phyloP scores from a whole-genome alignment of 169 alveolate species.

The Cytauxzoon felis region DNA sequence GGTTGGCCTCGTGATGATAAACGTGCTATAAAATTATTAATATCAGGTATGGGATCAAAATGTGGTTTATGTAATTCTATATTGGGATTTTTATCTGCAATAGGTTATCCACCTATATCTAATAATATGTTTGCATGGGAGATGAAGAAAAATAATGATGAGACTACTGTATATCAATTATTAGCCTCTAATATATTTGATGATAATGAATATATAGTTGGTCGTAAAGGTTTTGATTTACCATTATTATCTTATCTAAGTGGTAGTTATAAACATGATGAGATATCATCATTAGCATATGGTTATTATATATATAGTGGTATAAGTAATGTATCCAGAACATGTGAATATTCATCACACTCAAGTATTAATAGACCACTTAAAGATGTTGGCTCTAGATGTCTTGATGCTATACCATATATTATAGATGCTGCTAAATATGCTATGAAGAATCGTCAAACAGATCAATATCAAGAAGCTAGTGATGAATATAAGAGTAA shows the following conservation, averaged over 20 bases:
- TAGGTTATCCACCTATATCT: slow-evolving; percentile 80
- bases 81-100: slow-evolving; percentile 72
- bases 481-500: slow-evolving; percentile 55
- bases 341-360: slow-evolving; percentile 50
- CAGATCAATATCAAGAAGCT: slow-evolving; percentile 16
- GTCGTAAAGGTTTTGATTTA: slow-evolving; percentile 46
- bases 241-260: slow-evolving; percentile 47
- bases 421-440: slow-evolving; percentile 57
- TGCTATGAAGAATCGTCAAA: slow-evolving; percentile 24
- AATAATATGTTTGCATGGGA: slow-evolving; percentile 73
- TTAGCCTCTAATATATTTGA: no score
- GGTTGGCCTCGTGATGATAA: slow-evolving; percentile 83
- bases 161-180: slow-evolving; percentile 60
- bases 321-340: slow-evolving; percentile 54
- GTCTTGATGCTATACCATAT: slow-evolving; percentile 58
- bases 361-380: slow-evolving; percentile 57
- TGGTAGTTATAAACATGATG: slow-evolving; percentile 58
- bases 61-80: slow-evolving; percentile 80
- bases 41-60: slow-evolving; percentile 69
- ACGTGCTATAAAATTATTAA: slow-evolving; percentile 58
- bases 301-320: slow-evolving; percentile 69
- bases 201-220: slow-evolving; percentile 15
- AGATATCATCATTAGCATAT: slow-evolving; percentile 58
- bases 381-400: slow-evolving; percentile 32
- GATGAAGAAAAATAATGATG: slow-evolving; percentile 54